These are phyloP conservation scores for Neodidymelliopsis sp. DNA, from an alignment of 2,329 filamentous ascomycete species.

Conservation along the genomic window DNA sequence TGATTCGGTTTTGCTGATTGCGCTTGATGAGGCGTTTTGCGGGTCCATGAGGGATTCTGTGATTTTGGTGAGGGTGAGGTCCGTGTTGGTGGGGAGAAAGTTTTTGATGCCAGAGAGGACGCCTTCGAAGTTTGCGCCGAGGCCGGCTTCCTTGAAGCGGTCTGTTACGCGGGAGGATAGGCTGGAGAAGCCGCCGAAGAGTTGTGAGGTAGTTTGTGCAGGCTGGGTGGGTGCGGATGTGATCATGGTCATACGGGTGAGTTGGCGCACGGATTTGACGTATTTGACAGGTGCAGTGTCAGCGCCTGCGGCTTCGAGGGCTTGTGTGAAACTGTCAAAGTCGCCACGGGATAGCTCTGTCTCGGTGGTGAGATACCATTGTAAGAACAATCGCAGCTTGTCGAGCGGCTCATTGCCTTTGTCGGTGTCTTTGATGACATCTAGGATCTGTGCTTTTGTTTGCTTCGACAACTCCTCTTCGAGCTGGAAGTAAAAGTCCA, in stretches of 20 bases:
- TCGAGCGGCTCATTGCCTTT: constrained; percentile 87
- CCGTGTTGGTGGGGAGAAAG: constrained; percentile 94
- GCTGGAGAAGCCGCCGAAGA: constrained; percentile 92
- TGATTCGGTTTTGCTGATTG: constrained; percentile 93
- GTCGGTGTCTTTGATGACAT: constrained; percentile 79
- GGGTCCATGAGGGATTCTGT: constrained; percentile 99
- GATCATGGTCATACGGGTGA: constrained; percentile 98
- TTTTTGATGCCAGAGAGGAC: constrained; percentile 97
- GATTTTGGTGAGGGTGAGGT: constrained; percentile 96
- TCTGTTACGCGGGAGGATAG: constrained; percentile 93
- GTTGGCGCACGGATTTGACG: constrained; percentile 80
- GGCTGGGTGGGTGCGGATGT: constrained; percentile 78
- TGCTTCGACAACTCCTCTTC: constrained; percentile 94
- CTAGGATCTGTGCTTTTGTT: constrained; percentile 85
- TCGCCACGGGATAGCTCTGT: constrained; percentile 84
- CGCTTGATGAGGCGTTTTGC: constrained; percentile 83
- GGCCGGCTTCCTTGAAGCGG: constrained; percentile 89
- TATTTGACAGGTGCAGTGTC: constrained; percentile 83
- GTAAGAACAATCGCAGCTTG: constrained; percentile 92
- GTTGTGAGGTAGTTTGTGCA: constrained; percentile 72
- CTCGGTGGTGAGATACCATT: constrained; percentile 90
- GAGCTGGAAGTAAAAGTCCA: constrained; percentile 95
- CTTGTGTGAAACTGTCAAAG: constrained; percentile 85
- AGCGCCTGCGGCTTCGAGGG: constrained; percentile 76
- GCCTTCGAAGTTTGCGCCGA: constrained; percentile 87